A percentile compares a stretch with the other conserved stretches of the same genome.
phyloP scores from a whole-genome alignment of 2,329 filamentous ascomycete species.

The Aspergillus alliaceus region DNA sequence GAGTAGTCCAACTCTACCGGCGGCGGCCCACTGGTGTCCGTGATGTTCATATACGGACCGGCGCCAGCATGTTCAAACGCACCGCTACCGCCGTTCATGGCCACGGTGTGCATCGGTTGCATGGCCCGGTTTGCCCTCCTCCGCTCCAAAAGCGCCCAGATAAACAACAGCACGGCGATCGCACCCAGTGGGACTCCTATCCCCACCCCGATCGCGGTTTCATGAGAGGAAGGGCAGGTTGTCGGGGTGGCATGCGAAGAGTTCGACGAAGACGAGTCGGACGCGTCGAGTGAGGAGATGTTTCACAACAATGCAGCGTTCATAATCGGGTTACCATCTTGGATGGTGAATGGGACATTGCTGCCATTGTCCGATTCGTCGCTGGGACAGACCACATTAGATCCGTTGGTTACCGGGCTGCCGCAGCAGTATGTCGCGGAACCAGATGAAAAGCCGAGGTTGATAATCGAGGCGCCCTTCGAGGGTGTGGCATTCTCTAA shows the following conservation, averaged over 20 bases:
- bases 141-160: conserved; percentile 30
- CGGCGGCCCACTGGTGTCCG: not conserved
- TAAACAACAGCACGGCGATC: conserved; percentile 28
- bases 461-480: conserved; percentile 24
- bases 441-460: conserved; percentile 11
- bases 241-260: not conserved
- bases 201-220: conserved; percentile 27
- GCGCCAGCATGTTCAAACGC: not conserved
- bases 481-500: not conserved
- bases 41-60: not conserved
- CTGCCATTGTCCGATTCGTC: conserved; percentile 6
- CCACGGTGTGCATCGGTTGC: not conserved
- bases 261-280: not conserved
- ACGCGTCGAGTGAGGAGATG: conserved; percentile 6
- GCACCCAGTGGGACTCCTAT: conserved; percentile 31
- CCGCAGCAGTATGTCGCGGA: conserved; percentile 28
- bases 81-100: not conserved
- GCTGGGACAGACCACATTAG: conserved; percentile 17
- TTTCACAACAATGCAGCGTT: conserved; percentile 23
- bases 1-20: not conserved
- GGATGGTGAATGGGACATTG: conserved; percentile 23
- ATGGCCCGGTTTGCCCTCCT: not conserved
- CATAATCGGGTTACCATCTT: conserved; percentile 20
- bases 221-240: conserved; percentile 8
- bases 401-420: conserved; percentile 7